Percentiles rank a stretch among this genome's conserved stretches.
Evolutionary conservation across 768 basidiomycete genomes (phyloP).

Genomic region (Hortiboletus flavorubellus): DNA sequence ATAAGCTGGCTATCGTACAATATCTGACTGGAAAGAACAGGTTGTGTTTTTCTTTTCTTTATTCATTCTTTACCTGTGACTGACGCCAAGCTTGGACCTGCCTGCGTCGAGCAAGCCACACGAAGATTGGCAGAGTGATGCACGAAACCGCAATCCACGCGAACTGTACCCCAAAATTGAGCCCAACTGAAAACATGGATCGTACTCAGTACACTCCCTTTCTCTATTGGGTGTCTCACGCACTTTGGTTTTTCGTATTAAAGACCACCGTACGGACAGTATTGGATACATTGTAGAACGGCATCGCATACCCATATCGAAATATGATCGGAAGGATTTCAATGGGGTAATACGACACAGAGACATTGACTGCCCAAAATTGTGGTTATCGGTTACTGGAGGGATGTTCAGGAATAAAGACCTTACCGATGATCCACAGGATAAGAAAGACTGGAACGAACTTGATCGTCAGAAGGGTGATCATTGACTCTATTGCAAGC

Average conservation of each 20-base stretch:
- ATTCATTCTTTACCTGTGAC: constrained; percentile 10
- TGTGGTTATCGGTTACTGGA: not conserved
- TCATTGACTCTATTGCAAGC: constrained; percentile 55
- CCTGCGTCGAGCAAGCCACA: constrained; percentile 37
- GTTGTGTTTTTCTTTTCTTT: not conserved
- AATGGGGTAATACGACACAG: constrained; percentile 56
- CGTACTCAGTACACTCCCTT: not conserved
- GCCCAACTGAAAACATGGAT: constrained; percentile 42
- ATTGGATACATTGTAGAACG: constrained; percentile 68
- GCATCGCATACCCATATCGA: constrained; percentile 65
- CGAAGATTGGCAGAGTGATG: constrained; percentile 49
- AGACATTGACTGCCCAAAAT: constrained; percentile 47
- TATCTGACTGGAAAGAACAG: not conserved
- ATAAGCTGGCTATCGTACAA: not conserved
- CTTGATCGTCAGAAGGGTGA: constrained; percentile 50
- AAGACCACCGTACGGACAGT: constrained; percentile 65
- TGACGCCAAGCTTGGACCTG: constrained; percentile 22
- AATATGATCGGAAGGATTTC: constrained; percentile 55
- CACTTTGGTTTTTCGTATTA: constrained; percentile 57
- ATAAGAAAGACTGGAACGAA: constrained; percentile 62
- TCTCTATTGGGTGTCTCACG: constrained; percentile 18
- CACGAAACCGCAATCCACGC: constrained; percentile 56
- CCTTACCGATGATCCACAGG: constrained; percentile 58
- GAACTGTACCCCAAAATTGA: constrained; percentile 59
- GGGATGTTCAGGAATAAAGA: not conserved